Conservation (phyloP, 805 yeast species). For the Nakazawaea wickerhamii region DNA sequence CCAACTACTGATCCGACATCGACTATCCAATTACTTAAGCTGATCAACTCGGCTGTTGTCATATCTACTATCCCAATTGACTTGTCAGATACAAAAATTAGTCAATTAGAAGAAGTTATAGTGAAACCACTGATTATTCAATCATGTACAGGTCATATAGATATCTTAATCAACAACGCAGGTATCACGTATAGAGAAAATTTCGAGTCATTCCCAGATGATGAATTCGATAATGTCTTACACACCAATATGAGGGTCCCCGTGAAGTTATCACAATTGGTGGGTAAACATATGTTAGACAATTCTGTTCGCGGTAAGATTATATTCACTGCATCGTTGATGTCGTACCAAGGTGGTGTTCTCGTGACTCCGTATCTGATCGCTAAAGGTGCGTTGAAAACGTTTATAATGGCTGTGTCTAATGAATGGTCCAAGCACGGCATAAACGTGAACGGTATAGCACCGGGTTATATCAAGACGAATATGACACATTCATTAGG, state of each 20-base stretch:
- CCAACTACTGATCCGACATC: conserved; percentile 25
- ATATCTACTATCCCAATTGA: conserved; percentile 23
- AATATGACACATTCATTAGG: conserved; percentile 34
- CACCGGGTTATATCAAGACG: conserved; percentile 46
- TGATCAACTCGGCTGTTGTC: conserved; percentile 22
- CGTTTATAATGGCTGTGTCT: conserved; percentile 31
- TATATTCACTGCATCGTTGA: conserved; percentile 36
- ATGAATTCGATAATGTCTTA: conserved; percentile 32
- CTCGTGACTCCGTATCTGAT: conserved; percentile 34
- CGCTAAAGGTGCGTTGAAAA: conserved; percentile 36
- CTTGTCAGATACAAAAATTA: conserved; percentile 22
- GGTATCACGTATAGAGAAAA: conserved; percentile 29
- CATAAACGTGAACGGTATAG: conserved; percentile 42
- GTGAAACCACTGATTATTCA: conserved; percentile 25
- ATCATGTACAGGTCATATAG: conserved; percentile 25
- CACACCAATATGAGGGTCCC: conserved; percentile 36
- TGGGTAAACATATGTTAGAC: conserved; percentile 32
- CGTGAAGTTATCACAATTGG: conserved; percentile 30
- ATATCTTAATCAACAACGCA: conserved; percentile 30
- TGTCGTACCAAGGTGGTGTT: conserved; percentile 36
- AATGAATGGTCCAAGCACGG: conserved; percentile 42
- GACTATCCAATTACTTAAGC: conserved; percentile 23
- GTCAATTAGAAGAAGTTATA: conserved; percentile 25
- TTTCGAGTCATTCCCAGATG: conserved; percentile 31
- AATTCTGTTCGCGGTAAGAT: conserved; percentile 32